Evolutionary conservation across 306 rosid species (phyloP), one percentile per base, ranked within the genome.

Genomic region (Lablab purpureus): DNA sequence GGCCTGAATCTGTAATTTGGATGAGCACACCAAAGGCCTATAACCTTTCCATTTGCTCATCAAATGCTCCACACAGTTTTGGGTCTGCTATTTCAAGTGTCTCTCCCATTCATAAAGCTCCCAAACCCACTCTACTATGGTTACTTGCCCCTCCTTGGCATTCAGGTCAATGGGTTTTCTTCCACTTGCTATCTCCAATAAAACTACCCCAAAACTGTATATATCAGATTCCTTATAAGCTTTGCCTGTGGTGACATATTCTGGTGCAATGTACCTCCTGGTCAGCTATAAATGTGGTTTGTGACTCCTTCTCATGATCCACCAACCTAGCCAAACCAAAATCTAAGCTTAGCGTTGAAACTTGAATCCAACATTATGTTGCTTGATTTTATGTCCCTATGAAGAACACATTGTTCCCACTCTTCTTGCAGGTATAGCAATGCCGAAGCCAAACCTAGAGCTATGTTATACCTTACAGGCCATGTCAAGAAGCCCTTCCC

Each of bases 1-100:
- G 79, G 84, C 50, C 84, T 73, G 10, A 15, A 30, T 25, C 11
- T n/a, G 11, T 41, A 54, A 66, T 65, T 65, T 41, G 80, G 80
- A 36, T 54, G 70, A 40, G 32, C 75, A 54, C 80, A 65, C 63
- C 70, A 65, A 41, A 73, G 67, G 1, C 78, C 67, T 4, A 63
- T n/a, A 70, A 27, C 10, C 49, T 6, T 70, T 68, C 63, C 62
- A 80, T 10, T 32, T 84, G 79, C 56, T 68, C 50, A 19, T 85
- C 56, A 41, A 81, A 85, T 3, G 10, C 17, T 59, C 66, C 66
- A 59, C 66, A 59, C 15, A 59, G 36, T 7, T 59, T 59, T 59
- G 66, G 66, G 11, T 59, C 66, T 25, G 66, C 66, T 13, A 59
- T 21, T 59, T 59, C 4, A 23, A 10, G 7, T 10, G 23, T 7